A percentile compares a stretch with the other conserved stretches of the same genome.
Evolutionary conservation across 495 filamentous ascomycete genomes (phyloP).

Genomic region (Coniosporium apollinis): DNA sequence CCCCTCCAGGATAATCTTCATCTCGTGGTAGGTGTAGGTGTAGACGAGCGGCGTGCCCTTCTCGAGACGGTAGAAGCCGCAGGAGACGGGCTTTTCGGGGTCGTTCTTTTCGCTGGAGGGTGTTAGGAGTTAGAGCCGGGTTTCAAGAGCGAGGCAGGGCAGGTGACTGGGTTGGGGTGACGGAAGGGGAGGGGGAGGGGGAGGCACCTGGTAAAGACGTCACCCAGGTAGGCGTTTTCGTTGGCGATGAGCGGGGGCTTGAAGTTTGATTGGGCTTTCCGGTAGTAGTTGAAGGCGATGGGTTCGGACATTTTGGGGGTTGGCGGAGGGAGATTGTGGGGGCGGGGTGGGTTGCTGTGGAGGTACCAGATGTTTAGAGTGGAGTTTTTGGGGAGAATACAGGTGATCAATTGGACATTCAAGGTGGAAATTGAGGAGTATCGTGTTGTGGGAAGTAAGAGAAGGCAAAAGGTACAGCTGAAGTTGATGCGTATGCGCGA

Average conservation of each 20-base stretch:
- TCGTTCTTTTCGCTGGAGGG: constrained; percentile 35
- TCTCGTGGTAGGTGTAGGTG: constrained; percentile 61
- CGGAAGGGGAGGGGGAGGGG: too few species aligned
- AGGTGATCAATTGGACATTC: too few species aligned
- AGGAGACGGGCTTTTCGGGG: constrained; percentile 44
- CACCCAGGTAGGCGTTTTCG: constrained; percentile 57
- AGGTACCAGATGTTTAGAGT: too few species aligned
- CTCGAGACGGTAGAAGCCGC: constrained; percentile 58
- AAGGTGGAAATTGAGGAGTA: too few species aligned
- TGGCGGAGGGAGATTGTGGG: neutral
- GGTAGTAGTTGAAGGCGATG: constrained; percentile 35
- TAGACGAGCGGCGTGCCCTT: constrained; percentile 60
- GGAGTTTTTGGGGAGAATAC: too few species aligned
- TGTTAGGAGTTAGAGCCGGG: too few species aligned
- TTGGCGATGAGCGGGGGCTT: constrained; percentile 58
- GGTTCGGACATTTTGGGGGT: constrained; percentile 2
- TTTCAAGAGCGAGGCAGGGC: constrained; percentile 4
- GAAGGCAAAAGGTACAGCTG: too few species aligned
- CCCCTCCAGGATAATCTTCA: constrained; percentile 68
- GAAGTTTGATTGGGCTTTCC: constrained; percentile 44
- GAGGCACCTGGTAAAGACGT: constrained; percentile 40
- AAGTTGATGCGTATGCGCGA: too few species aligned
- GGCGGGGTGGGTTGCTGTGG: too few species aligned
- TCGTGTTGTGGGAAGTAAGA: too few species aligned
- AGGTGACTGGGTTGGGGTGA: constrained; percentile 2